Conservation (phyloP, 345 rosid genomes). For the Murraya koenigii region DNA sequence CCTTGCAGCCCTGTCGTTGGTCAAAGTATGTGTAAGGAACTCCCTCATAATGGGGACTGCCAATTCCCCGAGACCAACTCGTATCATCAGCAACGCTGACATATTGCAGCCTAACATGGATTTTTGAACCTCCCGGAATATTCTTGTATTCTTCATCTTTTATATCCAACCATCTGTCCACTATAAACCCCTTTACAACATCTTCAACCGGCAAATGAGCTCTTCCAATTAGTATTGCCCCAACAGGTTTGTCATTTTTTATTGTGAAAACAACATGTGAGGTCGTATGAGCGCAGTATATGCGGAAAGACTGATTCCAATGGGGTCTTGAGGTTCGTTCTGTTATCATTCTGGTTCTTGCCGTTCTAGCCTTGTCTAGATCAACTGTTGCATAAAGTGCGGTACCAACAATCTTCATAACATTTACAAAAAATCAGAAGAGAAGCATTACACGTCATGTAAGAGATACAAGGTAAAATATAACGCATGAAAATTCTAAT, state of each 20-base stretch:
- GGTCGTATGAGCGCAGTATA: slow-evolving; percentile 65
- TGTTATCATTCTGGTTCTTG: slow-evolving; percentile 47
- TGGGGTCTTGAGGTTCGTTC: slow-evolving; percentile 29
- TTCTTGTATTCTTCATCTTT: slow-evolving; percentile 34
- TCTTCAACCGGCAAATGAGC: slow-evolving; percentile 66
- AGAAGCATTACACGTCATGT: not conserved
- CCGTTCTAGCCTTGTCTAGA: slow-evolving; percentile 70
- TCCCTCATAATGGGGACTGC: slow-evolving; percentile 31
- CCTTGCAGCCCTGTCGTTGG: slow-evolving; percentile 60
- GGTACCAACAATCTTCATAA: slow-evolving; percentile 38
- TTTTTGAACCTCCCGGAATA: slow-evolving; percentile 39
- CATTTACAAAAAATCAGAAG: not conserved
- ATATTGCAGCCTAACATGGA: slow-evolving; percentile 52
- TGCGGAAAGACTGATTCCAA: slow-evolving; percentile 58
- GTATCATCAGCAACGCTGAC: slow-evolving; percentile 24
- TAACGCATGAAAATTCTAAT: not conserved
- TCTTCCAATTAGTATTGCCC: slow-evolving; percentile 68
- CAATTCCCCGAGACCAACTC: slow-evolving; percentile 66
- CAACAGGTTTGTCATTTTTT: slow-evolving; percentile 48
- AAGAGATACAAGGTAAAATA: not conserved
- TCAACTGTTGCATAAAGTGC: slow-evolving; percentile 65
- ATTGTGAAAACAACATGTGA: slow-evolving; percentile 55
- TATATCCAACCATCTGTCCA: slow-evolving; percentile 45
- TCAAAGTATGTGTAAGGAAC: slow-evolving; percentile 55
- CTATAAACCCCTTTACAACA: slow-evolving; percentile 29